Evolutionary conservation across 768 basidiomycete genomes (phyloP).

Genomic region (Pisolithus albus): DNA sequence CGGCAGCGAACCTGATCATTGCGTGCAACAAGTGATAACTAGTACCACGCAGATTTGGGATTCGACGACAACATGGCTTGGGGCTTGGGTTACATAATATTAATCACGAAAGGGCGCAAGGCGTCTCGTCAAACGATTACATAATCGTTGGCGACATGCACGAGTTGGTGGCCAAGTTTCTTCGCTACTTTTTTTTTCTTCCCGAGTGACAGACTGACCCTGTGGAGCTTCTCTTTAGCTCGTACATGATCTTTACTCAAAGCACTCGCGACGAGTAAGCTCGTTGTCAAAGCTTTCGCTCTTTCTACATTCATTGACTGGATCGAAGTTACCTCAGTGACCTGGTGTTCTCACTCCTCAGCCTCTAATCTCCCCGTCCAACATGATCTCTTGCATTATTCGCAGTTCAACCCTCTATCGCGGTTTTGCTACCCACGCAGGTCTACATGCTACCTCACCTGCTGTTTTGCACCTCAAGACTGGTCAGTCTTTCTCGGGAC

Average conservation of each 20-base stretch:
- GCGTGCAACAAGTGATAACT: too few relatives aligned
- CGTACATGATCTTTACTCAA: conserved; percentile 77
- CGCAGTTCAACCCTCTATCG: conserved; percentile 46
- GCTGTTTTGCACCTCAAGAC: conserved; percentile 89
- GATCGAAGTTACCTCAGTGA: conserved; percentile 75
- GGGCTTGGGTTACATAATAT: too few relatives aligned
- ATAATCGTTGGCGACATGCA: background rate
- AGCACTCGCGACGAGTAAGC: conserved; percentile 86
- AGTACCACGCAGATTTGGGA: too few relatives aligned
- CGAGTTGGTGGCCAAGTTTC: too few relatives aligned
- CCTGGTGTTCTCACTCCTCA: conserved; percentile 75
- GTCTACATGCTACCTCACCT: conserved; percentile 45
- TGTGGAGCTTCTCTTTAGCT: conserved; percentile 21
- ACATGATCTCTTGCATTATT: conserved; percentile 54
- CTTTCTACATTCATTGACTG: conserved; percentile 6
- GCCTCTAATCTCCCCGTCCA: conserved; percentile 22
- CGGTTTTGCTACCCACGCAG: conserved; percentile 62
- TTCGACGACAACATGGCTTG: too few relatives aligned
- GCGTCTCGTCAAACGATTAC: background rate
- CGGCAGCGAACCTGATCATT: too few relatives aligned
- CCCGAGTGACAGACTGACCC: background rate
- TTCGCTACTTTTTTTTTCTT: background rate
- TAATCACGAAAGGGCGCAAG: too few relatives aligned
- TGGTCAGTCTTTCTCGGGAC: conserved; percentile 87
- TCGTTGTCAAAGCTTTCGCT: background rate